phyloP scores from a whole-genome alignment of 2,329 filamentous ascomycete genomes.

The Hypoxylon rubiginosum region DNA sequence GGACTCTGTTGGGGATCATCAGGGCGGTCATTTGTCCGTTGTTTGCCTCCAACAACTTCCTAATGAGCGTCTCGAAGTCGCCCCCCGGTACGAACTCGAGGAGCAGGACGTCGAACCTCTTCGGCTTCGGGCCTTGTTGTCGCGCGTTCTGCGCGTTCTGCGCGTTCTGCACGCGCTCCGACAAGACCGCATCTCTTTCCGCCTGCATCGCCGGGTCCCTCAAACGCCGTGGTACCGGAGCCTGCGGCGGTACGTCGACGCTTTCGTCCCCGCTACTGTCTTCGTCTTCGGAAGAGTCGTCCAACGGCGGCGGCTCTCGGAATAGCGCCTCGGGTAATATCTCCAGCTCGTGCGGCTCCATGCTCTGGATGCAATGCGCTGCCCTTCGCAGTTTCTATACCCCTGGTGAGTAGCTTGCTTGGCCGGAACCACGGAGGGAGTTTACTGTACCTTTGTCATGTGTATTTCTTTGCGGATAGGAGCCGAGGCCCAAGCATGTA shows the following conservation, averaged over 20 bases:
- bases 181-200: background rate
- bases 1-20: conserved; percentile 24
- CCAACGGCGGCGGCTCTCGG: background rate
- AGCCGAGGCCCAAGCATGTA: background rate
- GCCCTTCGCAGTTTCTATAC: conserved; percentile 21
- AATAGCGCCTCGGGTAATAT: background rate
- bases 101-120: conserved; percentile 25
- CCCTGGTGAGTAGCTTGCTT: background rate
- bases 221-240: background rate
- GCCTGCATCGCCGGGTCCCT: background rate
- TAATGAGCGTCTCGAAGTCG: conserved; percentile 15
- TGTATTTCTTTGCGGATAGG: conserved; percentile 21
- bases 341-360: conserved; percentile 2
- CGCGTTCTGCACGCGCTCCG: background rate
- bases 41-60: background rate
- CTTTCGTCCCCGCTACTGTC: conserved; percentile 34
- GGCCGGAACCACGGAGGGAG: background rate
- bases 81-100: conserved; percentile 31
- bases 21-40: background rate
- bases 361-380: conserved; percentile 25
- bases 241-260: background rate
- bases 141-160: background rate
- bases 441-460: conserved; percentile 13
- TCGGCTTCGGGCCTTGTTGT: background rate
- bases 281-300: conserved; percentile 21